phyloP scores from a whole-genome alignment of 192 early-diverging fungal species.

The Backusella luteola region DNA sequence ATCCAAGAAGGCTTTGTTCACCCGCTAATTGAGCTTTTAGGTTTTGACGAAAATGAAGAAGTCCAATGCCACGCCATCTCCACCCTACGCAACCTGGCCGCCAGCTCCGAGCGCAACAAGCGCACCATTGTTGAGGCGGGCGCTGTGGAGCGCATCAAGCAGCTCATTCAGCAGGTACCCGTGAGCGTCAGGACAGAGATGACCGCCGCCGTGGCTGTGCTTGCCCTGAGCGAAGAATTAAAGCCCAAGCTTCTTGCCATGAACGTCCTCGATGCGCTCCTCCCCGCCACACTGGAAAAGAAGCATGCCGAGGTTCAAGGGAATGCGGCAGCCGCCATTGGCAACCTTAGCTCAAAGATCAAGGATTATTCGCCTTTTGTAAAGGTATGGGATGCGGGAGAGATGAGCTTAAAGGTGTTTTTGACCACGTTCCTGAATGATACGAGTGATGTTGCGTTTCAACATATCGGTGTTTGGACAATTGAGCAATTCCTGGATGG shows the following conservation, averaged over 20 bases:
- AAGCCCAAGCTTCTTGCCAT: slow-evolving; percentile 60
- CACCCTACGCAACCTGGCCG: slow-evolving; percentile 79
- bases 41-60: slow-evolving; percentile 73
- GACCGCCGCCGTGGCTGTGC: slow-evolving; percentile 80
- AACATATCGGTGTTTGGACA: slow-evolving; percentile 85
- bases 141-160: slow-evolving; percentile 71
- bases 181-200: slow-evolving; percentile 73
- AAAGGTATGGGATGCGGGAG: slow-evolving; percentile 63
- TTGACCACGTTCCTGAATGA: slow-evolving; percentile 62
- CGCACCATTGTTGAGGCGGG: slow-evolving; percentile 70
- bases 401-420: slow-evolving; percentile 60
- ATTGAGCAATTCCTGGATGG: slow-evolving; percentile 77
- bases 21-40: slow-evolving; percentile 60
- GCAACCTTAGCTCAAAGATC: slow-evolving; percentile 66
- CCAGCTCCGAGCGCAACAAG: slow-evolving; percentile 77
- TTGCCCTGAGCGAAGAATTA: slow-evolving; percentile 73
- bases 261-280: slow-evolving; percentile 62
- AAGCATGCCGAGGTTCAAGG: slow-evolving; percentile 65
- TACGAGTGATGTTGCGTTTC: slow-evolving; percentile 63
- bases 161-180: slow-evolving; percentile 51
- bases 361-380: slow-evolving; percentile 63
- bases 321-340: slow-evolving; percentile 74
- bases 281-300: slow-evolving; percentile 55
- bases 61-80: slow-evolving; percentile 86
- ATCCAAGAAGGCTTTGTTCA: slow-evolving; percentile 76